Percentiles rank a stretch among this genome's conserved stretches.
Evolutionary conservation across 305 asterid genomes (phyloP).

Genomic region (Solanum hybrid): DNA sequence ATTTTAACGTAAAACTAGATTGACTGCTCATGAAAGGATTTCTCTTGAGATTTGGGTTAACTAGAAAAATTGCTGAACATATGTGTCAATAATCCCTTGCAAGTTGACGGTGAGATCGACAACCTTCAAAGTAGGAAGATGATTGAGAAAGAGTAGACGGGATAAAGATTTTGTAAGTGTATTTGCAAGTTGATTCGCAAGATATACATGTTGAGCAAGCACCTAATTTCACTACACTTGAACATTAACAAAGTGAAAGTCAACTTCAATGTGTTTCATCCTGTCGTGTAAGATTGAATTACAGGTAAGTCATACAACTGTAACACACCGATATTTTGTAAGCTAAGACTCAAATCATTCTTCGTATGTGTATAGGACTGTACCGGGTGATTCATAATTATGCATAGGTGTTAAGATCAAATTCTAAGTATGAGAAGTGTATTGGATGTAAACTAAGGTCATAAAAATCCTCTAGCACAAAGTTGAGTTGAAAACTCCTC

Average conservation of each 20-base stretch:
- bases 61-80: neutral
- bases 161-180: neutral
- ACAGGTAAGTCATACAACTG: neutral
- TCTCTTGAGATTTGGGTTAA: neutral
- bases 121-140: neutral
- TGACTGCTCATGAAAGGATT: neutral
- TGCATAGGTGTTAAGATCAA: neutral
- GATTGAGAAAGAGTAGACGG: neutral
- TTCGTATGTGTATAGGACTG: neutral
- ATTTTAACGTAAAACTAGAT: neutral
- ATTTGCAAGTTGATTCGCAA: neutral
- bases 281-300: neutral
- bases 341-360: neutral
- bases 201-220: neutral
- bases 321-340: neutral
- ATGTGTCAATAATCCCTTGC: neutral
- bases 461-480: neutral
- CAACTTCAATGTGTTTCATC: neutral
- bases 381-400: neutral
- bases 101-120: neutral
- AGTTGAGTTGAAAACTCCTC: neutral
- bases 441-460: neutral
- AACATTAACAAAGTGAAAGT: neutral
- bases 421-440: neutral
- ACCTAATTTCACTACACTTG: neutral